phyloP scores from a whole-genome alignment of 306 rosid genomes.

The Prosopis cineraria region DNA sequence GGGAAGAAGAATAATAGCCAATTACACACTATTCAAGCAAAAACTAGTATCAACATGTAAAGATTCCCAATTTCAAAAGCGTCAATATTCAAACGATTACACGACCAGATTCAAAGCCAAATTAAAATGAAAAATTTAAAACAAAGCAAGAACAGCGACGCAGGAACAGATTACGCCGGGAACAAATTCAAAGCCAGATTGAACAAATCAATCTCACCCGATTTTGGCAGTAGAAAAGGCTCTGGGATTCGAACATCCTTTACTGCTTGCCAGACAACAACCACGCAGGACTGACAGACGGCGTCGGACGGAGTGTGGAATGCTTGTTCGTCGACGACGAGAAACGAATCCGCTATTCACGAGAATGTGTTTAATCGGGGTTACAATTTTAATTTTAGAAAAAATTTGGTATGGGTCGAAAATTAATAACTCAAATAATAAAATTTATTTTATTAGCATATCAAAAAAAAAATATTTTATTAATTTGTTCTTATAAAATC shows the following conservation, averaged over 20 bases:
- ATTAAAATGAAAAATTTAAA: background rate
- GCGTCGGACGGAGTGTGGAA: background rate
- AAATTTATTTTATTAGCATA: too few species aligned
- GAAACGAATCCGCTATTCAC: background rate
- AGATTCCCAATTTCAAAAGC: too few species aligned
- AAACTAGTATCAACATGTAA: background rate
- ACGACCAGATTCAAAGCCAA: background rate
- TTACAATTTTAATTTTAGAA: background rate
- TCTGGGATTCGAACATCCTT: background rate
- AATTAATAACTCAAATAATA: background rate
- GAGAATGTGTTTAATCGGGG: background rate
- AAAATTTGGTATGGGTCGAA: background rate
- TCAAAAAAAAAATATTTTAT: too few species aligned
- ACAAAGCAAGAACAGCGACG: background rate
- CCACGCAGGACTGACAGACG: background rate
- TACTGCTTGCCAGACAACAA: background rate
- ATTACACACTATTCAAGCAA: background rate
- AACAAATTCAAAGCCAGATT: background rate
- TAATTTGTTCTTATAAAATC: too few species aligned
- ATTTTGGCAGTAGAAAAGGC: background rate
- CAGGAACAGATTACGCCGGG: background rate
- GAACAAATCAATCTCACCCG: background rate
- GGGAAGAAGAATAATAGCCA: background rate
- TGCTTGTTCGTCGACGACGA: background rate
- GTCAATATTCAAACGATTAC: background rate